Conservation (phyloP, 495 filamentous ascomycete genomes). For the Penicillium simplicissimum region DNA sequence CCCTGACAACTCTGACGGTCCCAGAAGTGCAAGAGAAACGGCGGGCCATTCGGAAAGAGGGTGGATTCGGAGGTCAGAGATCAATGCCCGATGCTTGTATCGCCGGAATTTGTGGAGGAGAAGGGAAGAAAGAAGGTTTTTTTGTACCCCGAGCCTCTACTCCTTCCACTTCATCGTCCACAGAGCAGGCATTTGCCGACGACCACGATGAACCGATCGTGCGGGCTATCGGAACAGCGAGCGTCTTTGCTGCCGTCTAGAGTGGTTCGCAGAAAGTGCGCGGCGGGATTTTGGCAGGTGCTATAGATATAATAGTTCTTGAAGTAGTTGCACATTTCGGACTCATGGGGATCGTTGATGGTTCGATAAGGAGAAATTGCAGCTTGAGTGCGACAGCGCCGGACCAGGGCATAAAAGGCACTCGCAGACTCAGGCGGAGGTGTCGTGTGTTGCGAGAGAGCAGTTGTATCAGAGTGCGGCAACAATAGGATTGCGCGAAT, state of each 20-base stretch:
- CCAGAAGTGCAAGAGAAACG: slow-evolving; percentile 17
- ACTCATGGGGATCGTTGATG: slow-evolving; percentile 16
- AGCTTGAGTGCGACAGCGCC: neutral
- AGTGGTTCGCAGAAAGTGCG: slow-evolving; percentile 67
- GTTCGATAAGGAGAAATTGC: slow-evolving; percentile 3
- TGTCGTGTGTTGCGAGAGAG: neutral
- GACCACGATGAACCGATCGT: slow-evolving; percentile 72
- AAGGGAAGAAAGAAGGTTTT: slow-evolving; percentile 10
- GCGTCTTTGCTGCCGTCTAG: slow-evolving; percentile 62
- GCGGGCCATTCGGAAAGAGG: slow-evolving; percentile 13
- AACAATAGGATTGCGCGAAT: neutral
- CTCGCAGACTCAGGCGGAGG: neutral
- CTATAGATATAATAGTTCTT: slow-evolving; percentile 79
- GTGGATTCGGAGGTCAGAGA: slow-evolving; percentile 5
- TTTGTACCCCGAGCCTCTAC: neutral
- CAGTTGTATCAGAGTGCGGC: neutral
- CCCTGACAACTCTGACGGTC: slow-evolving; percentile 12
- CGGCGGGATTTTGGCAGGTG: slow-evolving; percentile 62
- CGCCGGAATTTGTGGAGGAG: neutral
- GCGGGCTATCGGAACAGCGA: slow-evolving; percentile 65
- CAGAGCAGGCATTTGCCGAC: slow-evolving; percentile 62
- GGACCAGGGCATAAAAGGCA: neutral
- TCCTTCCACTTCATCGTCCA: slow-evolving; percentile 4
- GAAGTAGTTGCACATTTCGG: slow-evolving; percentile 74
- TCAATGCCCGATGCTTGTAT: neutral